Conservation (phyloP, 441 rosid genomes). For the Pelargonium cotyledonis region DNA sequence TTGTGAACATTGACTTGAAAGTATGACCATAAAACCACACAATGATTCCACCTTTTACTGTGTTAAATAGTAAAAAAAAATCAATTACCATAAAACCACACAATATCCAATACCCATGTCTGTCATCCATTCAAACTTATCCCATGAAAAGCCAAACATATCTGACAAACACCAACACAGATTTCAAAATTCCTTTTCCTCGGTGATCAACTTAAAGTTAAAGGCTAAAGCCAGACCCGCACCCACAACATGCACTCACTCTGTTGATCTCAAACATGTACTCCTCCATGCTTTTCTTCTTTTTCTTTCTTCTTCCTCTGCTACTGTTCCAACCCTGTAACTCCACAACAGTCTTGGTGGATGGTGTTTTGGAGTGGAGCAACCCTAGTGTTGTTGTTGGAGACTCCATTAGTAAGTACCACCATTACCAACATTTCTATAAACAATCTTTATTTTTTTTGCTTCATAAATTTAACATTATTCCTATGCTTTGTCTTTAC, state of each 20-base stretch:
- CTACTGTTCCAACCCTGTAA: constrained; percentile 31
- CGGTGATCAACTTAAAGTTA: no score
- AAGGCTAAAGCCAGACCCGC: no score
- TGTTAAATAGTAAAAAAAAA: no score
- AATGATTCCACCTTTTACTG: no score
- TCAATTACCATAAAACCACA: no score
- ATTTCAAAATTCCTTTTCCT: constrained; percentile 21
- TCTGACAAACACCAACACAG: constrained; percentile 24
- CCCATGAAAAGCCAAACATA: constrained; percentile 23
- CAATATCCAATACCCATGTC: no score
- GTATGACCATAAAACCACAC: no score
- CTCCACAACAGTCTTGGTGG: constrained; percentile 50
- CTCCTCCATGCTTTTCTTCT: constrained; percentile 22
- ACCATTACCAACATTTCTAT: no score
- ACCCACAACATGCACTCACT: no score
- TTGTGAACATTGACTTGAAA: no score
- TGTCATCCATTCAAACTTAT: constrained; percentile 31
- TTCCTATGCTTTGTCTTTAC: constrained; percentile 8
- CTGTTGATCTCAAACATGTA: not conserved
- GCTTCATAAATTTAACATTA: not conserved
- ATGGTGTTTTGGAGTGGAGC: constrained; percentile 65
- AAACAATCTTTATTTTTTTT: not conserved
- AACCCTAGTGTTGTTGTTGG: constrained; percentile 60
- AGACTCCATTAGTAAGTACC: constrained; percentile 63
- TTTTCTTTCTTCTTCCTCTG: constrained; percentile 27